These are phyloP conservation scores for Exophiala alcalophila DNA, from an alignment of 2,329 filamentous ascomycete genomes.

Conservation along the genomic window DNA sequence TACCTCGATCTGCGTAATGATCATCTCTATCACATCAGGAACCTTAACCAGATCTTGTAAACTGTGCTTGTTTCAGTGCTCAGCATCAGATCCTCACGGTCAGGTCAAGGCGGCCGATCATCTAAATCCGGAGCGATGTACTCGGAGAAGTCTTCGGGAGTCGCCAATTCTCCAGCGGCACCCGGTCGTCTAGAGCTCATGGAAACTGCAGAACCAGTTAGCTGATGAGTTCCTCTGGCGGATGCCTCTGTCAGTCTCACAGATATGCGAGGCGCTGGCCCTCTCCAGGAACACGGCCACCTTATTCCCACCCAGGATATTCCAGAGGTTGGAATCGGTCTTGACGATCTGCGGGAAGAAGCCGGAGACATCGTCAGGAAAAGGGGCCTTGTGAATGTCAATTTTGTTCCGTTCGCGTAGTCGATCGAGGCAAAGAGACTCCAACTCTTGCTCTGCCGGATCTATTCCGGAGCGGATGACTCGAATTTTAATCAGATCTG, in stretches of 20 bases:
- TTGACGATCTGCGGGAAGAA: conserved; percentile 7
- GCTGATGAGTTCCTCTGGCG: neutral
- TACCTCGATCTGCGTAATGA: too few species aligned
- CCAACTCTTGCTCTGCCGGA: conserved; percentile 3
- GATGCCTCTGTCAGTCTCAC: conserved; percentile 1
- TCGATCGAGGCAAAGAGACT: conserved; percentile 2
- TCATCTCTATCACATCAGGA: too few species aligned
- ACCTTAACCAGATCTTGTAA: too few species aligned
- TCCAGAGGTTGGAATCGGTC: conserved; percentile 8
- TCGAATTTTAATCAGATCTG: conserved; percentile 3
- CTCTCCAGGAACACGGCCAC: conserved; percentile 2
- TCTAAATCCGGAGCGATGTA: too few species aligned
- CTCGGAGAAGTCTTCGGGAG: too few species aligned
- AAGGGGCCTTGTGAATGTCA: neutral
- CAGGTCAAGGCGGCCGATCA: too few species aligned
- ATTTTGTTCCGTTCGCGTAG: neutral
- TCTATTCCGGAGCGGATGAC: conserved; percentile 6
- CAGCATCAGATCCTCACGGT: too few species aligned
- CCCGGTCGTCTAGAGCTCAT: too few species aligned
- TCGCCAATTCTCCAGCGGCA: too few species aligned
- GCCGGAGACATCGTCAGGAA: conserved; percentile 2
- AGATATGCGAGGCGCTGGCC: neutral
- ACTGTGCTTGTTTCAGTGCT: too few species aligned
- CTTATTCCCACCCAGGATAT: neutral
- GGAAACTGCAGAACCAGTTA: neutral